These are phyloP conservation scores for Bipolaris zeicola DNA, from an alignment of 2,329 filamentous ascomycete species.

Conservation along the genomic window DNA sequence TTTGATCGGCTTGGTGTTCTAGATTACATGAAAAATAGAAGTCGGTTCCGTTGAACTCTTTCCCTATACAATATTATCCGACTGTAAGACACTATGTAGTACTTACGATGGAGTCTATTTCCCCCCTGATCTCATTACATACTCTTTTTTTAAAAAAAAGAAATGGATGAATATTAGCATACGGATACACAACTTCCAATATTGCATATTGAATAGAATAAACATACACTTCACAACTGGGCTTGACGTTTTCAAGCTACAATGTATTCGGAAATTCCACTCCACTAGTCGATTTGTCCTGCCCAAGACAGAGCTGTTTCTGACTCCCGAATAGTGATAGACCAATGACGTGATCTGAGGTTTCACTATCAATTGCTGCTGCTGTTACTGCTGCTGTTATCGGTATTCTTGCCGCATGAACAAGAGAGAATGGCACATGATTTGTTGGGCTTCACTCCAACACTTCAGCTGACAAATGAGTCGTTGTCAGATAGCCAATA, in stretches of 20 bases:
- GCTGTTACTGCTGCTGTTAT: neutral
- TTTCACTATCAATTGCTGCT: neutral
- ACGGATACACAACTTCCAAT: too few relatives aligned
- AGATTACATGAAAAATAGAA: constrained; percentile 3
- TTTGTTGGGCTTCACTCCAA: neutral
- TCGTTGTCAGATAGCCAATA: too few relatives aligned
- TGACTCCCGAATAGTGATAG: neutral
- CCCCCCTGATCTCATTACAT: too few relatives aligned
- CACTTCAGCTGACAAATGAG: too few relatives aligned
- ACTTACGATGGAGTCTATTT: too few relatives aligned
- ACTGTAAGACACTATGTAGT: neutral
- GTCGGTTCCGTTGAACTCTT: neutral
- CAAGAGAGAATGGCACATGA: neutral
- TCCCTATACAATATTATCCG: neutral
- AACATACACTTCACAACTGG: neutral
- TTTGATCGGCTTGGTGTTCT: constrained; percentile 3
- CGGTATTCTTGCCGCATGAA: neutral
- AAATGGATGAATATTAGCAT: too few relatives aligned
- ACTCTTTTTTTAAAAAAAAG: too few relatives aligned
- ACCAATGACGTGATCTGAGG: neutral
- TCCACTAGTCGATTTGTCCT: neutral
- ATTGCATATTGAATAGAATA: too few relatives aligned
- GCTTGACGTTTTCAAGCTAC: neutral
- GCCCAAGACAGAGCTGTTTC: neutral
- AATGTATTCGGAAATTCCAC: neutral